A percentile compares a stretch with the other conserved stretches of the same genome.
These are phyloP conservation scores for Lasiosphaeria ovina DNA, from an alignment of 495 filamentous ascomycete genomes.

Conservation along the genomic window DNA sequence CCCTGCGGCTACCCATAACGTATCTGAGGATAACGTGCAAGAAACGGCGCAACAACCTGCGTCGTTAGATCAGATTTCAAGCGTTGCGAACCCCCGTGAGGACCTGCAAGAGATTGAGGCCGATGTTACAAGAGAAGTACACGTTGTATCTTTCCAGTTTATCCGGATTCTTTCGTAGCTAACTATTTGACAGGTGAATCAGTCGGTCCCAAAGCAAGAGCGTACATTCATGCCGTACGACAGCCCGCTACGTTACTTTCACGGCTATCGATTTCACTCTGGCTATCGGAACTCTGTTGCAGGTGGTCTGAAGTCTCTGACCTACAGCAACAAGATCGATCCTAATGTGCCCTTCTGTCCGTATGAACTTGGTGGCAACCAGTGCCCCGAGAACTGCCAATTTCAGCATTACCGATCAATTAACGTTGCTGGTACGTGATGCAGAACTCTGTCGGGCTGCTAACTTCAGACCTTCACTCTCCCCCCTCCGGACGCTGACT, in stretches of 20 bases:
- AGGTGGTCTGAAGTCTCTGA: conserved; percentile 82
- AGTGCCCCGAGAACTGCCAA: conserved; percentile 73
- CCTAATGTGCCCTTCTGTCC: conserved; percentile 68
- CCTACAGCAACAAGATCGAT: conserved; percentile 87
- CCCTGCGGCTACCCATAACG: background rate
- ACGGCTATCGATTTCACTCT: conserved; percentile 85
- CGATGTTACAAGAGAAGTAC: conserved; percentile 35
- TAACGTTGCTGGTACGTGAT: conserved; percentile 73
- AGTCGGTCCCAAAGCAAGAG: conserved; percentile 6
- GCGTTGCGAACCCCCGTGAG: conserved; percentile 25
- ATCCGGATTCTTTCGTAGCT: conserved; percentile 6
- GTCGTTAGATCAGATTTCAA: conserved; percentile 27
- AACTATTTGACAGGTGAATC: conserved; percentile 18
- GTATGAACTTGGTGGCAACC: conserved; percentile 67
- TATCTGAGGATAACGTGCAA: background rate
- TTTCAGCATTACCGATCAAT: conserved; percentile 82
- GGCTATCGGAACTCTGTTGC: conserved; percentile 64
- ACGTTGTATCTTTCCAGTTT: conserved; percentile 27
- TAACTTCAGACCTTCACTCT: conserved; percentile 30
- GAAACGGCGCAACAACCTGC: conserved; percentile 5
- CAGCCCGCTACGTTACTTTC: conserved; percentile 79
- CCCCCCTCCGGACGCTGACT: conserved; percentile 55
- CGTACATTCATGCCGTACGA: conserved; percentile 66
- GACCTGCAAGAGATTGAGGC: conserved; percentile 27
- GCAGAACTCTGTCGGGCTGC: conserved; percentile 21